Evolutionary conservation across 495 filamentous ascomycete genomes (phyloP).

Genomic region (Xylaria longipes): DNA sequence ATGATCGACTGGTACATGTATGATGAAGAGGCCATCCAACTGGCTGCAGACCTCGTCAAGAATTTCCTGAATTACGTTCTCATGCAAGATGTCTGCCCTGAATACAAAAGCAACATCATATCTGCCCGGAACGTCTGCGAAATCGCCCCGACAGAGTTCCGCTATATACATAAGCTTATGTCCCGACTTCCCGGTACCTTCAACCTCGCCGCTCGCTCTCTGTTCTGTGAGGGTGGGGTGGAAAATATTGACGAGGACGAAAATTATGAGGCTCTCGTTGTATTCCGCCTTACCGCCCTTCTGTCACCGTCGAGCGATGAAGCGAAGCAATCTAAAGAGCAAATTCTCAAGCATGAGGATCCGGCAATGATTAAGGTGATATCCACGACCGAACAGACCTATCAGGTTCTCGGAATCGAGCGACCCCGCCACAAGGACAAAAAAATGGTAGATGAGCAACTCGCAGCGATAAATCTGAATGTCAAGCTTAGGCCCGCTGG

Average conservation of each 20-base stretch:
- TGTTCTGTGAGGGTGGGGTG: conserved; percentile 36
- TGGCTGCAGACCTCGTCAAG: conserved; percentile 60
- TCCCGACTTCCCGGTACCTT: conserved; percentile 71
- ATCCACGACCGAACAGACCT: conserved; percentile 35
- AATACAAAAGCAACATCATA: conserved; percentile 70
- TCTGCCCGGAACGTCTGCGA: conserved; percentile 72
- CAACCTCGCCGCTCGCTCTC: conserved; percentile 58
- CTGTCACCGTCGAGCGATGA: conserved; percentile 21
- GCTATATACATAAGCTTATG: conserved; percentile 57
- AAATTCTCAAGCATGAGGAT: conserved; percentile 26
- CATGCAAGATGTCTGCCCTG: conserved; percentile 83
- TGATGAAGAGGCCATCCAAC: conserved; percentile 34
- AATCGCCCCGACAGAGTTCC: conserved; percentile 69
- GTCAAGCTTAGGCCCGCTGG: conserved; percentile 47
- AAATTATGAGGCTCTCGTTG: conserved; percentile 30
- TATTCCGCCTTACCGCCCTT: conserved; percentile 31
- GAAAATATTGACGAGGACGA: conserved; percentile 26
- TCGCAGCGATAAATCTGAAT: conserved; percentile 30
- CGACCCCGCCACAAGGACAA: conserved; percentile 30
- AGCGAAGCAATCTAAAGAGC: conserved; percentile 24
- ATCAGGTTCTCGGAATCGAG: conserved; percentile 31
- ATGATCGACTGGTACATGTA: conserved; percentile 35
- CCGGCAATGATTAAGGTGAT: conserved; percentile 34
- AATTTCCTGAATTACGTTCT: conserved; percentile 92
- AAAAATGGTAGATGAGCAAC: conserved; percentile 32